Evolutionary conservation across 2,329 filamentous ascomycete genomes (phyloP), one percentile per base, ranked within the genome.

Genomic region (Pestalotiopsis sp.): DNA sequence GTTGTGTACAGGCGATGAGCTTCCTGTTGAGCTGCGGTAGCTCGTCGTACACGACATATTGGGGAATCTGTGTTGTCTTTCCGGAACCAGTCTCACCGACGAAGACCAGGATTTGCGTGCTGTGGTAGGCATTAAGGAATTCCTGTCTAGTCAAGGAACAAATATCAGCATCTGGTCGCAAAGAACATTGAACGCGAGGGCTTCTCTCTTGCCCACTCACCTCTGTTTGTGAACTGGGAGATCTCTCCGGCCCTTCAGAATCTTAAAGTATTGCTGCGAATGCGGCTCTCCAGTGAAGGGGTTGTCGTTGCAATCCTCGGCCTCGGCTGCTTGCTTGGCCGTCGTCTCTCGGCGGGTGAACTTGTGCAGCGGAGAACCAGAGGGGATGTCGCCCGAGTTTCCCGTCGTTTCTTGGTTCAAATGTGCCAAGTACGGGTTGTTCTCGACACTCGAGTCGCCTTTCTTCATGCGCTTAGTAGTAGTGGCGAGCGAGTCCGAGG

Each of bases 21-120:
- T 98, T 98, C 79, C 90, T 88, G 74, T 91, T 90, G 71, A 90
- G 85, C 76, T 98, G 93, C 31, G 96, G 95, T 39, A 98, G 88
- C 81, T 99, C 96, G 83, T 99, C 96, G 86, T 92, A 98, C 56
- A 99, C 90, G 73, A 99, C 95, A 80, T 98, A 99, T 81, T 99
- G 96, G 2, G 96, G 96, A 70, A 99, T 98, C 85, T 99, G 96
- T 0, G 96, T 99, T 4, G 96, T 99, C 85, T 99, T 99, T 84
- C 96, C 96, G 73, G 96, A 99, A 89, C 97, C 96, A 9, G 96
- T 99, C 86, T 99, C 96, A 84, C 96, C 96, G 72, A 99, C 96
- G 77, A 99, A 98, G 76, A 99, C 96, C 70, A 99, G 90, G 74
- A 99, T 98, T 83, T 99, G 96, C 27, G 91, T 93, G 76, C 92